Base-by-base conservation (phyloP, 2,329 filamentous ascomycete genomes). In the Pezicula carpinea region DNA sequence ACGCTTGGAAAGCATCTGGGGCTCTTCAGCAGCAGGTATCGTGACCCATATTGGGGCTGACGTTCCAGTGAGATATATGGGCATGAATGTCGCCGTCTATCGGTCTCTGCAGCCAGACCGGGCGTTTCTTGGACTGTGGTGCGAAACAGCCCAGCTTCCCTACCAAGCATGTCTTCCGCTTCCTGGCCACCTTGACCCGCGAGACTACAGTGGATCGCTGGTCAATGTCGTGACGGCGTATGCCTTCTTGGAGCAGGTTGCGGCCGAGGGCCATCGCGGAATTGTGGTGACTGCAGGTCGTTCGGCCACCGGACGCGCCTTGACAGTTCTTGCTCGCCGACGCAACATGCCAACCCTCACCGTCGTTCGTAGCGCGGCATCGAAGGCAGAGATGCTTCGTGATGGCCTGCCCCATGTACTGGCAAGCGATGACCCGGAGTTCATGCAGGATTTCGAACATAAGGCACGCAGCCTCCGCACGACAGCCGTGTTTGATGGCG, bases 131-230 rank as follows among this genome's bases (percentile, higher is more conserved):
- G 43, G 43, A n/a, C 33, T 38, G 4, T 40, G 43, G 43, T 39
- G 43, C 8, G 22, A 46, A 14, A 46, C 36, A 8, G 43, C 43
- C n/a, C 43, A 46, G 17, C 6, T 46, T 3, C 35, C 34, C 7
- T 46, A 21, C 18, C 21, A 39, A n/a, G 18, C 35, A 19, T 46
- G 35, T 36, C 43, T 39, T 38, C 23, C 39, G 15, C 43, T 46
- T 10, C 35, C 43, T 2, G 43, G 39, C 26, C 23, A 46, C 15
- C 22, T 46, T 21, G 43, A 46, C 13, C 34, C 11, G 17, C 38
- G 39, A 38, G 43, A 46, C 21, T 40, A 46, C 36, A 39, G 43
- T 15, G 43, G 43, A 19, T 46, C 34, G 8, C 34, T 39, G 15
- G 43, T 46, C 6, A 39, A 39, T 39, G 35, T 45, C 19, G 43